These are phyloP conservation scores for Penicillium sp. DNA, from an alignment of 2,329 filamentous ascomycete genomes.

Conservation along the genomic window DNA sequence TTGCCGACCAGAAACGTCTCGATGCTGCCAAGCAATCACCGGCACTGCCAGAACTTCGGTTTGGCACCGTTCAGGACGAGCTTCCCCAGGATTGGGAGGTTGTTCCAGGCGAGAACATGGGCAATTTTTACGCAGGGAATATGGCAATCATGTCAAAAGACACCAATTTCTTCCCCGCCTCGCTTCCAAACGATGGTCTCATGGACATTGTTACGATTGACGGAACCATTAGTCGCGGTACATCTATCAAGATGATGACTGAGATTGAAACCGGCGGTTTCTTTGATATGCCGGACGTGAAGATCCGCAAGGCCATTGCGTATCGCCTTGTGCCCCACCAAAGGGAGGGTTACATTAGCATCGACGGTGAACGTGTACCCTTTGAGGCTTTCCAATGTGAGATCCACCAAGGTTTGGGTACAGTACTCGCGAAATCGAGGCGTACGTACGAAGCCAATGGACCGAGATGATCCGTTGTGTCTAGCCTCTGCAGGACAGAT, in stretches of 20 bases:
- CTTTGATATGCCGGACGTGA: slow-evolving; percentile 77
- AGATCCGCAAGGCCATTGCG: slow-evolving; percentile 82
- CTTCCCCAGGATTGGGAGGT: slow-evolving; percentile 78
- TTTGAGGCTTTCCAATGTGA: slow-evolving; percentile 93
- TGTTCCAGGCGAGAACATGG: slow-evolving; percentile 73
- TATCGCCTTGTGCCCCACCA: slow-evolving; percentile 81
- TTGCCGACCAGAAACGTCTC: slow-evolving; percentile 26
- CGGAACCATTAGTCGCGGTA: slow-evolving; percentile 70
- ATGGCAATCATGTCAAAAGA: slow-evolving; percentile 91
- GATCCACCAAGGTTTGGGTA: slow-evolving; percentile 78
- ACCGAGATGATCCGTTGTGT: slow-evolving; percentile 27
- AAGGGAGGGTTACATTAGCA: slow-evolving; percentile 81
- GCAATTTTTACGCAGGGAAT: slow-evolving; percentile 93
- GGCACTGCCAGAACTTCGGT: slow-evolving; percentile 73
- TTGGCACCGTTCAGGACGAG: slow-evolving; percentile 77
- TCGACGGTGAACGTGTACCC: slow-evolving; percentile 86
- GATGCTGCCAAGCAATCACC: slow-evolving; percentile 47
- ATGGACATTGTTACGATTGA: slow-evolving; percentile 83
- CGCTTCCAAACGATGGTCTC: slow-evolving; percentile 79
- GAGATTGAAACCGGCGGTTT: slow-evolving; percentile 73
- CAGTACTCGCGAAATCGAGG: slow-evolving; percentile 76
- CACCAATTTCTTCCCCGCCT: slow-evolving; percentile 78
- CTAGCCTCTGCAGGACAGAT: not conserved
- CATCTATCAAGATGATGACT: slow-evolving; percentile 70
- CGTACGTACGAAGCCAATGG: slow-evolving; percentile 68